phyloP scores from a whole-genome alignment of 805 yeast species.

The Metschnikowia corniflorae region DNA sequence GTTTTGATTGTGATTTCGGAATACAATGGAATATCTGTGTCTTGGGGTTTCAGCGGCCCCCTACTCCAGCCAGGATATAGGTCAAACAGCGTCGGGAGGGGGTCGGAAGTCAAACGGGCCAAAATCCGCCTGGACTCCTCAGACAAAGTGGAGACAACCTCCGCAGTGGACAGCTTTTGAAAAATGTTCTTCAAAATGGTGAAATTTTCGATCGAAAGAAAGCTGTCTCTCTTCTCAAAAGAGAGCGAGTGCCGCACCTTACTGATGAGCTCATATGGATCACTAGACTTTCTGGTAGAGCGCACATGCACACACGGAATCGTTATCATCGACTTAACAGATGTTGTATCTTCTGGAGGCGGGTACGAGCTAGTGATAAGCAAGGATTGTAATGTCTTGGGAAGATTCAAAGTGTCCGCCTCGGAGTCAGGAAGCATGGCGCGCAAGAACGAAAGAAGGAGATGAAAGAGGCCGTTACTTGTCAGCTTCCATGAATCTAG shows the following conservation, averaged over 20 bases:
- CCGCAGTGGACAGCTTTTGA: conserved; percentile 49
- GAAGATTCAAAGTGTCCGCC: conserved; percentile 53
- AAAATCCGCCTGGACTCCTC: conserved; percentile 66
- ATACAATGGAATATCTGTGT: conserved; percentile 33
- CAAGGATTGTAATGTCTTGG: conserved; percentile 62
- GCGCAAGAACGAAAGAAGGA: conserved; percentile 70
- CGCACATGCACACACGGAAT: conserved; percentile 63
- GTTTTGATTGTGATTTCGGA: conserved; percentile 45
- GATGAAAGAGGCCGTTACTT: conserved; percentile 81
- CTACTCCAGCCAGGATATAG: conserved; percentile 40
- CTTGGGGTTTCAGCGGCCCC: conserved; percentile 2
- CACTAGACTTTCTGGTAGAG: conserved; percentile 46
- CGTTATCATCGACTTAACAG: conserved; percentile 38
- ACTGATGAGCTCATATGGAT: conserved; percentile 56
- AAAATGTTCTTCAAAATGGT: conserved; percentile 71
- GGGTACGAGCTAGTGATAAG: conserved; percentile 59
- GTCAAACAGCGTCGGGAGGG: conserved; percentile 34
- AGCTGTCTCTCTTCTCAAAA: conserved; percentile 67
- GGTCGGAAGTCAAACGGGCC: conserved; percentile 34
- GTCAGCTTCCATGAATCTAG: conserved; percentile 74
- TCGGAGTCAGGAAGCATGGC: conserved; percentile 73
- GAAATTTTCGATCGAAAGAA: conserved; percentile 74
- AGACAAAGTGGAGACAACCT: conserved; percentile 62
- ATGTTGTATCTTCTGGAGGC: conserved; percentile 45
- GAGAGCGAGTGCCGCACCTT: conserved; percentile 49